phyloP scores from a whole-genome alignment of 208 protist genomes.

The Trypanosoma congolense region DNA sequence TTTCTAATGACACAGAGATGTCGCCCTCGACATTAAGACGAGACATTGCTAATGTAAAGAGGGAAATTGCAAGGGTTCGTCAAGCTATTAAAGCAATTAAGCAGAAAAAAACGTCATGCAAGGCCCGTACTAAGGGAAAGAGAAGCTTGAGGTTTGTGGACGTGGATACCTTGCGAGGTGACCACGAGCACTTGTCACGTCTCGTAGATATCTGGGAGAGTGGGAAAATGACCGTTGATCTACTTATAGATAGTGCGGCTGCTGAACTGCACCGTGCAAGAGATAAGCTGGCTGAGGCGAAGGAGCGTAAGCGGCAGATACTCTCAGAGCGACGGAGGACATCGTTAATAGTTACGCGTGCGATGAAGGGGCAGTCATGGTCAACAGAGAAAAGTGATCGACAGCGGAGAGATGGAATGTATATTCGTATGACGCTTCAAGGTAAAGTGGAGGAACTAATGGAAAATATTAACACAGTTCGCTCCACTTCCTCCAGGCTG shows the following conservation, averaged over 20 bases:
- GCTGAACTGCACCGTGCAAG: slow-evolving; percentile 40
- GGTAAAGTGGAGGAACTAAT: slow-evolving; percentile 33
- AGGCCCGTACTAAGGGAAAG: background rate
- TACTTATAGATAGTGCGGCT: slow-evolving; percentile 38
- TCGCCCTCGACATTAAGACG: background rate
- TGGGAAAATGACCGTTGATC: slow-evolving; percentile 3
- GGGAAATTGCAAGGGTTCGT: background rate
- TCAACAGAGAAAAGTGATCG: slow-evolving; percentile 35
- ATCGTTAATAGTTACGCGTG: slow-evolving; percentile 55
- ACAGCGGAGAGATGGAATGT: slow-evolving; percentile 66
- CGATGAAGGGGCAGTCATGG: slow-evolving; percentile 32
- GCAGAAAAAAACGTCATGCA: background rate
- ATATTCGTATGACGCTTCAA: slow-evolving; percentile 44
- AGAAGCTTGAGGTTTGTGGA: slow-evolving; percentile 11
- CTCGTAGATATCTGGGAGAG: slow-evolving; percentile 12
- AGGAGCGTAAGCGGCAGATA: slow-evolving; percentile 33
- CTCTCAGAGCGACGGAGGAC: slow-evolving; percentile 53
- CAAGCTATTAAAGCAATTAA: slow-evolving; percentile 5
- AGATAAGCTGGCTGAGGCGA: slow-evolving; percentile 35
- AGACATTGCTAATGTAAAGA: slow-evolving; percentile 1
- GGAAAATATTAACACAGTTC: slow-evolving; percentile 26
- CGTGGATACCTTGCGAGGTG: slow-evolving; percentile 27
- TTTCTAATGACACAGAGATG: background rate
- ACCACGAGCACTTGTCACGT: slow-evolving; percentile 27
- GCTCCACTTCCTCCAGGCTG: slow-evolving; percentile 26